Evolutionary conservation across 202 grass and related monocot genomes (phyloP), one percentile per base, ranked within the genome.

Genomic region (Thinopyrum obtusiflorum): DNA sequence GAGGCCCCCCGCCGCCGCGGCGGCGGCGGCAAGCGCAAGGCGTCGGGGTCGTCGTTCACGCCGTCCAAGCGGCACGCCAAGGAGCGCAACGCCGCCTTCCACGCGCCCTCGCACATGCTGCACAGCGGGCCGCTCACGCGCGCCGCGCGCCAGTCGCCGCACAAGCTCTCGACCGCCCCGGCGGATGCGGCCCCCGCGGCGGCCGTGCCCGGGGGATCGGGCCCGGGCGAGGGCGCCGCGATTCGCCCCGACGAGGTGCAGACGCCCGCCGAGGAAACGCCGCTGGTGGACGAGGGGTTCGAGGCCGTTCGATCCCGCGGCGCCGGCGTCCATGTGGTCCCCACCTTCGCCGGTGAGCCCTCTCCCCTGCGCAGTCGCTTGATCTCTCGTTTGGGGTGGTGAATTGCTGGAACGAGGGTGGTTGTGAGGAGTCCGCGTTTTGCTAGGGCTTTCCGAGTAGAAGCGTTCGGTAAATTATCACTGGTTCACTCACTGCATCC

Each of bases 91-190:
- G 26, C 92, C 90, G 18, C 92, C 85, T 89, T 83, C 73, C 83
- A 93, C 78, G 76, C 87, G 76, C 84, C 87, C 27, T 82, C 86
- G 26, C 88, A 92, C 84, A 80, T 93, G 77, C 81, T 90, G n/a
- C 92, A 99, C 85, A 94, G 90, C 73, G 97, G 97, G 15, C 97
- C 97, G 39, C 88, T 92, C 66, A 99, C 97, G 73, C 92, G 97
- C 60, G 97, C 97, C 7, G 90, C 97, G 9, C 93, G 97, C 75
- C 97, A 97, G 61, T 97, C 93, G 68, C 97, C 97, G 57, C 86
- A 79, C 88, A 99, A 94, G 87, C 83, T 91, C 49, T 65, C 74
- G 81, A 72, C 40, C 73, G 60, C 87, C n/a, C 37, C 42, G 55
- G 40, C 59, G 11, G 83, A 88, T 60, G 83, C 40, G 76, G 80